Conservation (phyloP, 129 eudicot genomes). For the Saussurea involucrata region DNA sequence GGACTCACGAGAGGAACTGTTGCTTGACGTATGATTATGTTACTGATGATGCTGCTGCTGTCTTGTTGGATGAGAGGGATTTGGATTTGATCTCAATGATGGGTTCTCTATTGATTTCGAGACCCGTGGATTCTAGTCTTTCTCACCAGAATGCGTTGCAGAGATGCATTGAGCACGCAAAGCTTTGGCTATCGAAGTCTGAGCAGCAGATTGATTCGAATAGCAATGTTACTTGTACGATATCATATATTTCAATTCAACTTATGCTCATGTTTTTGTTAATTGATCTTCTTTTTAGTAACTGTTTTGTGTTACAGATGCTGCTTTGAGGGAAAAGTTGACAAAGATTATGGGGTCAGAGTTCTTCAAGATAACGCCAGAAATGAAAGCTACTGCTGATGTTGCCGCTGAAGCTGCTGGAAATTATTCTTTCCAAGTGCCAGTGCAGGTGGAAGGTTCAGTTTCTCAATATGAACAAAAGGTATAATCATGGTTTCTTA, state of each 20-base stretch:
- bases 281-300: background rate
- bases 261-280: background rate
- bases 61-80: slow-evolving; percentile 63
- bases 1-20: slow-evolving; percentile 83
- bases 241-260: background rate
- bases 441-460: slow-evolving; percentile 49
- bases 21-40: slow-evolving; percentile 88
- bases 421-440: slow-evolving; percentile 50
- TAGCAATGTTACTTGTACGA: slow-evolving; percentile 57
- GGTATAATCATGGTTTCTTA: slow-evolving; percentile 25
- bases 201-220: slow-evolving; percentile 50
- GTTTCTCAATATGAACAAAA: slow-evolving; percentile 38
- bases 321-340: slow-evolving; percentile 68
- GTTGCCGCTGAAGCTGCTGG: slow-evolving; percentile 79
- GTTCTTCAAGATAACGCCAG: slow-evolving; percentile 63
- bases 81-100: slow-evolving; percentile 72
- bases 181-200: slow-evolving; percentile 61
- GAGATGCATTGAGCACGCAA: slow-evolving; percentile 69
- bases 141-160: slow-evolving; percentile 67
- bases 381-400: slow-evolving; percentile 70
- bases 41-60: slow-evolving; percentile 75
- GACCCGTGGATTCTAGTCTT: slow-evolving; percentile 58
- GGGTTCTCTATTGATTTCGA: slow-evolving; percentile 52
- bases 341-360: slow-evolving; percentile 72
- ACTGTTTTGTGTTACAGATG: slow-evolving; percentile 41